Percentiles rank a stretch among this genome's conserved stretches.
These are phyloP conservation scores for Pisolithus tinctorius DNA, from an alignment of 768 basidiomycete genomes.

Conservation along the genomic window DNA sequence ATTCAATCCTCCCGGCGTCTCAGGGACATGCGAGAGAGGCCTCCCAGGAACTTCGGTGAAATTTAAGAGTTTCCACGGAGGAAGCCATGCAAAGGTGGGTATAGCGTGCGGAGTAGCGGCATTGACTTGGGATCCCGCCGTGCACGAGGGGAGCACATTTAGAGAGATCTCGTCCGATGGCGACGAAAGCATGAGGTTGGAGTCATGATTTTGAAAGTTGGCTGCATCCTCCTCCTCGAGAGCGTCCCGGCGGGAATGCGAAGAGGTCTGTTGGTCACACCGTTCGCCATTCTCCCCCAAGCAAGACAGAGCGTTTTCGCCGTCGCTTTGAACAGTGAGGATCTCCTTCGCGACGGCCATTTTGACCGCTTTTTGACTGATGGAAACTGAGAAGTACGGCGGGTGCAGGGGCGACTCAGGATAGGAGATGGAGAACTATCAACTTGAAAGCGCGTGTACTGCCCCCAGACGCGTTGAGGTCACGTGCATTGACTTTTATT, in stretches of 20 bases:
- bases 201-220: not conserved
- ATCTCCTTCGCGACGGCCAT: no score
- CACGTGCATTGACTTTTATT: constrained; percentile 26
- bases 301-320: not conserved
- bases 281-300: not conserved
- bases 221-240: not conserved
- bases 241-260: not conserved
- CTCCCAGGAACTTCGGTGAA: not conserved
- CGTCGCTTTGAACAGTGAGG: no score
- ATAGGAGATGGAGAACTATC: not conserved
- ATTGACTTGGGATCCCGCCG: not conserved
- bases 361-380: no score
- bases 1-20: not conserved
- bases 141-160: constrained; percentile 11
- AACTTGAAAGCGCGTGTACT: constrained; percentile 10
- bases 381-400: not conserved
- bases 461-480: constrained; percentile 12
- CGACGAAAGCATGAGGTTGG: not conserved
- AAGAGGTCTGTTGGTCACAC: not conserved
- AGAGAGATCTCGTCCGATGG: constrained; percentile 8
- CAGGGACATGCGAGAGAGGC: no score
- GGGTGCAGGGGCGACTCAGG: not conserved
- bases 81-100: not conserved
- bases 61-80: not conserved
- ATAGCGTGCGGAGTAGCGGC: not conserved